These are phyloP conservation scores for Hypsizygus marmoreus DNA, from an alignment of 768 basidiomycete species.

Conservation along the genomic window DNA sequence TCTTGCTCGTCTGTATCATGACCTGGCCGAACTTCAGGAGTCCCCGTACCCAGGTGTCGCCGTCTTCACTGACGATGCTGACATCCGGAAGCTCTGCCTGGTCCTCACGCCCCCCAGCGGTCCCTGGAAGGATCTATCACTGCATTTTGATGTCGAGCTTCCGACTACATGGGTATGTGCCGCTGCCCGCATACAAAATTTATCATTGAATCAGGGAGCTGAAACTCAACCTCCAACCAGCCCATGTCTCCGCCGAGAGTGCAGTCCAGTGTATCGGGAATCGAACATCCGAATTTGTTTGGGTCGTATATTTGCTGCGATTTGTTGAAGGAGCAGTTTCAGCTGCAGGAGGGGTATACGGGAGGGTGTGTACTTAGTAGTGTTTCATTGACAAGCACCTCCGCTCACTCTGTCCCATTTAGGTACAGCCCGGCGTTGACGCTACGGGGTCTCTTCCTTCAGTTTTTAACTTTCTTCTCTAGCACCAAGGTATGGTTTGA, in stretches of 20 bases:
- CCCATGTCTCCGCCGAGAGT: constrained; percentile 38
- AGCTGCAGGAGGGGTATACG: constrained; percentile 31
- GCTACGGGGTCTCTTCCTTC: constrained; percentile 46
- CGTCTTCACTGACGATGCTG: constrained; percentile 42
- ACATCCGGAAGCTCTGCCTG: constrained; percentile 43
- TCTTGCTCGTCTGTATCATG: constrained; percentile 38
- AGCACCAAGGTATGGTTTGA: constrained; percentile 31
- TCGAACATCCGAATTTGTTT: constrained; percentile 44
- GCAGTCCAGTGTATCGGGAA: constrained; percentile 33
- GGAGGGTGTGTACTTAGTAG: constrained; percentile 33
- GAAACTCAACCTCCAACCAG: too few species aligned
- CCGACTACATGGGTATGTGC: constrained; percentile 39
- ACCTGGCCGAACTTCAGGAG: constrained; percentile 42
- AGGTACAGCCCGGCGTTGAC: constrained; percentile 48
- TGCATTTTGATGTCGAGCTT: constrained; percentile 43
- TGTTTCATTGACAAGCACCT: background rate
- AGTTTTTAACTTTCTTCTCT: constrained; percentile 46
- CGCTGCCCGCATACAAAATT: background rate
- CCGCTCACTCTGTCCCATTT: background rate
- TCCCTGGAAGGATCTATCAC: constrained; percentile 43
- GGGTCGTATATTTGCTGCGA: constrained; percentile 45
- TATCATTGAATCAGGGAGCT: too few species aligned
- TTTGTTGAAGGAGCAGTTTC: constrained; percentile 31
- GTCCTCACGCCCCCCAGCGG: constrained; percentile 46
- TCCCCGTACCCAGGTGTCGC: constrained; percentile 45